A percentile compares a stretch with the other conserved stretches of the same genome.
Conservation (phyloP, 805 yeast species). For the Hanseniaspora nectarophila region DNA sequence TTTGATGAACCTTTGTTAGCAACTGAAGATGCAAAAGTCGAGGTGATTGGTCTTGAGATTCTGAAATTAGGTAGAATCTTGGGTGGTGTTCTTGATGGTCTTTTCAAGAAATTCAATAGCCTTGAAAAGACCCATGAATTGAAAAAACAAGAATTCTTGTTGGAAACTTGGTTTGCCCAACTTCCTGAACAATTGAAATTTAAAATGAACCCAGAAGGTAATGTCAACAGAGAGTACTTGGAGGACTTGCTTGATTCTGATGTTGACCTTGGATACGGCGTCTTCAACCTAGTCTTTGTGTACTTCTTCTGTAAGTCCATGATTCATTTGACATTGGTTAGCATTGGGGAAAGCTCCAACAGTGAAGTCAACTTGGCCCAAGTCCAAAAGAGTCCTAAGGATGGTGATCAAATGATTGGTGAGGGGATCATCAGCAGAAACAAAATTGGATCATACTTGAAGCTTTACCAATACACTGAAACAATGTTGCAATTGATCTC, state of each 20-base stretch:
- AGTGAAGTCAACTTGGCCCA: slow-evolving; percentile 18
- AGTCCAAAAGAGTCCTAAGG: slow-evolving; percentile 33
- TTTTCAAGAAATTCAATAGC: slow-evolving; percentile 44
- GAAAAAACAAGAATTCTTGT: slow-evolving; percentile 45
- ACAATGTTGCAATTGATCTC: slow-evolving; percentile 46
- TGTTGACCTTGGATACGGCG: slow-evolving; percentile 30
- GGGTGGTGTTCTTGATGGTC: slow-evolving; percentile 59
- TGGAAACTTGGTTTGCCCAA: slow-evolving; percentile 70
- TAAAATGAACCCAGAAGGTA: slow-evolving; percentile 50
- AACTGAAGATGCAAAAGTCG: slow-evolving; percentile 37
- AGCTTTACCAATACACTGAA: slow-evolving; percentile 55
- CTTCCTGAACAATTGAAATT: slow-evolving; percentile 51
- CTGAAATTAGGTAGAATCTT: slow-evolving; percentile 62
- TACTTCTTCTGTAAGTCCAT: slow-evolving; percentile 53
- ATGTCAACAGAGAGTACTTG: slow-evolving; percentile 23
- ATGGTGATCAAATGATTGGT: neutral
- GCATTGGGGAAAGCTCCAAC: slow-evolving; percentile 29
- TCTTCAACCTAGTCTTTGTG: slow-evolving; percentile 42
- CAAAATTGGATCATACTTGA: slow-evolving; percentile 46
- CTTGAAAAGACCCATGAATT: slow-evolving; percentile 21
- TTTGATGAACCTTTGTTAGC: slow-evolving; percentile 38
- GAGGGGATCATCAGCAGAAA: slow-evolving; percentile 1
- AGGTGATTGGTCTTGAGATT: slow-evolving; percentile 40
- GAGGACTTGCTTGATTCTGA: slow-evolving; percentile 15
- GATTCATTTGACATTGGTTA: slow-evolving; percentile 53